Conservation (phyloP, 163 green algal genomes). For the Chloromonas sp. region DNA sequence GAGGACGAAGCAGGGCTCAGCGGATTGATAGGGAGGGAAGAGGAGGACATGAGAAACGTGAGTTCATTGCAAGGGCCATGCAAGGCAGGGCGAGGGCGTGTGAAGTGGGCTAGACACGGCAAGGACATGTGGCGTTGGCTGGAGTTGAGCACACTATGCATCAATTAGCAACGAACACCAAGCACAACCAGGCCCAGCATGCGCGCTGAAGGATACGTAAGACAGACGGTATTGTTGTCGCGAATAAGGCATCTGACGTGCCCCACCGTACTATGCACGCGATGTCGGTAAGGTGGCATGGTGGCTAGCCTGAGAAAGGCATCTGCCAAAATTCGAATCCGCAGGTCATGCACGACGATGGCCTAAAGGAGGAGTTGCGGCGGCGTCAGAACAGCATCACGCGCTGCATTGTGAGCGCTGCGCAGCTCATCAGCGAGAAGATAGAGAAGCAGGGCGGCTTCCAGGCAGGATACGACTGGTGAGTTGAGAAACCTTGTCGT, state of each 20-base stretch:
- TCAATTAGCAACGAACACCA: too few relatives aligned
- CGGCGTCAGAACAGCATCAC: slow-evolving; percentile 44
- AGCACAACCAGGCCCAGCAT: too few relatives aligned
- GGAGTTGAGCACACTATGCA: too few relatives aligned
- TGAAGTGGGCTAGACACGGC: too few relatives aligned
- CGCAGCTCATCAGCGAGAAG: slow-evolving; percentile 58
- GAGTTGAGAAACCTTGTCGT: background rate
- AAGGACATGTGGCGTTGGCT: too few relatives aligned
- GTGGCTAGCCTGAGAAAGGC: too few relatives aligned
- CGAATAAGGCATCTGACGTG: too few relatives aligned
- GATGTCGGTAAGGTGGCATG: too few relatives aligned
- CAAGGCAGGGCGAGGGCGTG: slow-evolving; percentile 27
- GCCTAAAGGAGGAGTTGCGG: slow-evolving; percentile 52
- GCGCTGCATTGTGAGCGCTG: slow-evolving; percentile 46
- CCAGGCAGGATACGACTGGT: slow-evolving; percentile 15
- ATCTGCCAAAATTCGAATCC: background rate
- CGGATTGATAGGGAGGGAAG: slow-evolving; percentile 14
- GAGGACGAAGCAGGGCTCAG: slow-evolving; percentile 17
- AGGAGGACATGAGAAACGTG: slow-evolving; percentile 42
- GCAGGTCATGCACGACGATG: slow-evolving; percentile 39
- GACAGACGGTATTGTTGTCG: too few relatives aligned
- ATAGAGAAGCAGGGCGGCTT: slow-evolving; percentile 36
- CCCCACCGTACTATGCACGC: too few relatives aligned
- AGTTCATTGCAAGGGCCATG: background rate
- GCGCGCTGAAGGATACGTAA: too few relatives aligned